Percentiles rank a stretch among this genome's conserved stretches.
Evolutionary conservation across 306 rosid genomes (phyloP).

Genomic region (Rosa lucieae): DNA sequence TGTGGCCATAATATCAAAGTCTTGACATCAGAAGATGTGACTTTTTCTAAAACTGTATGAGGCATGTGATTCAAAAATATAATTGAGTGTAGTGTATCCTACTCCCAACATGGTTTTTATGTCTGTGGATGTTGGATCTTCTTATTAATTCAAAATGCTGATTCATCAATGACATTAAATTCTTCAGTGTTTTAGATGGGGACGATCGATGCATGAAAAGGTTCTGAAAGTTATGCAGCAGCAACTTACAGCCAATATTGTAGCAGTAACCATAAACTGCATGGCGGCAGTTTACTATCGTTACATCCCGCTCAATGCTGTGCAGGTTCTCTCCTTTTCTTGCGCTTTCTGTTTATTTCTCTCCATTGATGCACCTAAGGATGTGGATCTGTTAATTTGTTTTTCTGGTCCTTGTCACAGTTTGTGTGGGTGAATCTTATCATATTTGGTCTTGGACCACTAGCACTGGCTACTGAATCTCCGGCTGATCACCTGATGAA

Average conservation of each 20-base stretch:
- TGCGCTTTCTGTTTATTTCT: conserved; percentile 11
- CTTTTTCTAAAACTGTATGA: not conserved
- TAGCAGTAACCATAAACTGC: not conserved
- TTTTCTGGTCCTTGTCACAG: conserved; percentile 37
- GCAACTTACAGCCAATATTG: conserved; percentile 33
- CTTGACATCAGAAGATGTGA: not conserved
- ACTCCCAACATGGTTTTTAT: not conserved
- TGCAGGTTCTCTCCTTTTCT: conserved; percentile 58
- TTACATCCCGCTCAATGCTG: conserved; percentile 76
- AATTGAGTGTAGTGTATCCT: not conserved
- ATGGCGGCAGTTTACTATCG: conserved; percentile 42
- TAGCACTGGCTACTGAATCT: conserved; percentile 84
- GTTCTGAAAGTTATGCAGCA: conserved; percentile 87
- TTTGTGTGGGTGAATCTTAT: conserved; percentile 94
- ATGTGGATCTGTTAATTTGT: not conserved
- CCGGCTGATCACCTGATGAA: conserved; percentile 81
- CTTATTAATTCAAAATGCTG: conserved; percentile 1
- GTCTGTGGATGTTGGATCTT: not conserved
- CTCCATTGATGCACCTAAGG: conserved; percentile 11
- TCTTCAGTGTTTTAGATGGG: conserved; percentile 81
- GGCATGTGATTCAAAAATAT: not conserved
- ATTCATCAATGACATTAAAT: conserved; percentile 1
- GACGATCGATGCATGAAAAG: conserved; percentile 75
- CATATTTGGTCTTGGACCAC: conserved; percentile 88
- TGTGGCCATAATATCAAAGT: not conserved